Percentiles rank a stretch among this genome's conserved stretches.
phyloP scores from a whole-genome alignment of 139 green algal species.

The Chlamydomonas applanata region DNA sequence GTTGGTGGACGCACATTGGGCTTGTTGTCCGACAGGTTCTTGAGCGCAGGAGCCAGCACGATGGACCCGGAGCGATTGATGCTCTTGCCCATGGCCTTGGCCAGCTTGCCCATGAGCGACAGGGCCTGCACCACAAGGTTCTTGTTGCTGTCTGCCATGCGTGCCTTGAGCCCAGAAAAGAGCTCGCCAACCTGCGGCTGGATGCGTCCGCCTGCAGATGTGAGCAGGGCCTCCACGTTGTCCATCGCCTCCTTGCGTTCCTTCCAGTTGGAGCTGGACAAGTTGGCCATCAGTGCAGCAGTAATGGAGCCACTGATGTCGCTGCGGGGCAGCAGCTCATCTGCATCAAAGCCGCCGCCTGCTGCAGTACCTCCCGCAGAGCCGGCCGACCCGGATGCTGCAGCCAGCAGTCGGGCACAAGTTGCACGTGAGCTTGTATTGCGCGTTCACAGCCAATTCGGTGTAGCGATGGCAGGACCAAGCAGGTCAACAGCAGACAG shows the following conservation, averaged over 20 bases:
- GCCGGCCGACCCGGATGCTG: neutral
- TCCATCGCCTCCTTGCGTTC: conserved; percentile 86
- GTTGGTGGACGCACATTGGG: conserved; percentile 51
- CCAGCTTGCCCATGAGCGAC: conserved; percentile 73
- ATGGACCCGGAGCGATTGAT: conserved; percentile 59
- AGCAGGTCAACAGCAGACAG: no score
- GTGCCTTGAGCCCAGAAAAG: conserved; percentile 75
- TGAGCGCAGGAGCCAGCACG: conserved; percentile 65
- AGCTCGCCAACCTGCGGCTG: conserved; percentile 74
- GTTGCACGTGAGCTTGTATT: no score
- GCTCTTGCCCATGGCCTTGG: conserved; percentile 76
- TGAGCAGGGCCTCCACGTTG: conserved; percentile 70
- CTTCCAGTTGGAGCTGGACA: conserved; percentile 88
- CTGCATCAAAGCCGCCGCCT: conserved; percentile 35
- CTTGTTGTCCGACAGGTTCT: conserved; percentile 89
- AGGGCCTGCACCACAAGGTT: conserved; percentile 81
- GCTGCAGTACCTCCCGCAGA: conserved; percentile 7
- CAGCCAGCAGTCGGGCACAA: no score
- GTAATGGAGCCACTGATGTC: conserved; percentile 76
- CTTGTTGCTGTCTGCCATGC: conserved; percentile 90
- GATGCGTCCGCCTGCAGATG: conserved; percentile 52
- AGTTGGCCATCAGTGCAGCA: conserved; percentile 39
- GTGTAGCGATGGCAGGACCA: no score
- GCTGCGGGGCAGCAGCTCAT: conserved; percentile 74
- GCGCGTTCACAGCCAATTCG: no score